phyloP scores from a whole-genome alignment of 2,329 filamentous ascomycete genomes.

The Elsinoe perseae region DNA sequence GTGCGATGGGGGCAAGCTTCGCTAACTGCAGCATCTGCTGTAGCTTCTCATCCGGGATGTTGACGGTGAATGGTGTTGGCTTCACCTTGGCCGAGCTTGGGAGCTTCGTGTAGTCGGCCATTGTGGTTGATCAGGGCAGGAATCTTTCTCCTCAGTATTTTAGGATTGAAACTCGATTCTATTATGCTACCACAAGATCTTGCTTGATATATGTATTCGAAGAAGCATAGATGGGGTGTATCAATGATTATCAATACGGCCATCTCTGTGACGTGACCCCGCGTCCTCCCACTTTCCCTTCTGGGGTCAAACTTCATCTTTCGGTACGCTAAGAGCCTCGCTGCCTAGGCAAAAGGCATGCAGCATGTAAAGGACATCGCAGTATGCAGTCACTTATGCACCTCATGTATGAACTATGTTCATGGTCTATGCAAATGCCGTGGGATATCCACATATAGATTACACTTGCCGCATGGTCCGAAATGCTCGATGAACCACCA shows the following conservation, averaged over 20 bases:
- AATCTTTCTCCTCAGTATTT: too few species aligned
- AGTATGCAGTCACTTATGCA: not conserved
- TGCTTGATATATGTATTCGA: not conserved
- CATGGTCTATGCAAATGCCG: not conserved
- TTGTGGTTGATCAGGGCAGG: too few species aligned
- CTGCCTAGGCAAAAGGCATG: not conserved
- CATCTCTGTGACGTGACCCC: conserved; percentile 10
- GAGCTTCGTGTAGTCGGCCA: conserved; percentile 26
- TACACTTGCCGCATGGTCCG: not conserved
- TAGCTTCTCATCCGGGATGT: conserved; percentile 39
- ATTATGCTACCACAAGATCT: not conserved
- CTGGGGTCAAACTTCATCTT: not conserved
- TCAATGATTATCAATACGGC: conserved; percentile 2
- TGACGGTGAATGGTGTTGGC: conserved; percentile 37
- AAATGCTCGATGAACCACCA: not conserved
- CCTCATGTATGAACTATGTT: not conserved
- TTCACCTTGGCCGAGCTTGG: conserved; percentile 33
- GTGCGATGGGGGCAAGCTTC: conserved; percentile 42
- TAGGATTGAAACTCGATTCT: too few species aligned
- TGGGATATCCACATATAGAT: not conserved
- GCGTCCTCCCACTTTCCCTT: not conserved
- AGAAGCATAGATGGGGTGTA: not conserved
- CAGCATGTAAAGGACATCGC: not conserved
- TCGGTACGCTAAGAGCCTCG: not conserved
- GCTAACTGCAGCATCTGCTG: conserved; percentile 42